Evolutionary conservation across 2,329 filamentous ascomycete genomes (phyloP), one percentile per base, ranked within the genome.

Genomic region (Thermothelomyces thermophilus): DNA sequence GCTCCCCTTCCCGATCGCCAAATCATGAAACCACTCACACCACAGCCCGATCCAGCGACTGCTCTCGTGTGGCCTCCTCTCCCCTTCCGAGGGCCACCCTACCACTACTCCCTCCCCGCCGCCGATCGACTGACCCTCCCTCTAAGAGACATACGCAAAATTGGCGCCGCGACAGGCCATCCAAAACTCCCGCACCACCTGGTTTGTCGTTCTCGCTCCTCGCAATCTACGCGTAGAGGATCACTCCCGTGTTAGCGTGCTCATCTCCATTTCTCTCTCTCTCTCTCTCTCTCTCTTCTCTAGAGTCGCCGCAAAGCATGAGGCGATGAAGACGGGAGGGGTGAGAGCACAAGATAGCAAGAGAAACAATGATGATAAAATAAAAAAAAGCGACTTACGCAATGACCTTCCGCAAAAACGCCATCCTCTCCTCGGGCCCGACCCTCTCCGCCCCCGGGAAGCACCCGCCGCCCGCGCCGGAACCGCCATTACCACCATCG

Each of bases 141-240:
- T 19, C 65, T 58, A 82, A 39, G 79, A 82, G 42, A 71, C 75
- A 65, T 83, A 84, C 8, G 79, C 71, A 64, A 82, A 84, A 58
- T 71, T 80, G 0, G 75, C 74, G 6, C 78, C 78, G 53, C 84
- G 73, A 54, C 82, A 83, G 2, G 75, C 73, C n/a, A 87, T 67
- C 82, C 84, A 90, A 62, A 89, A 89, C 26, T 87, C 83, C 51
- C 79, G 76, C 3, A 87, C 79, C 1, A 86, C 73, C 48, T 82
- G 75, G 55, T 83, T 86, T 3, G 84, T 87, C 43, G 74, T 69
- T 55, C 77, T 74, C 1, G 77, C 72, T 7, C 86, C 85, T 34
- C 86, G 73, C 30, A 87, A 69, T 61, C 80, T 84, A 14, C 11
- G 3, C 3, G 5, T 10, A 10, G n/a, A n/a, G n/a, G 50, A 1